Conservation (phyloP, 2,329 filamentous ascomycete genomes). For the Aspergillus aculeatus region DNA sequence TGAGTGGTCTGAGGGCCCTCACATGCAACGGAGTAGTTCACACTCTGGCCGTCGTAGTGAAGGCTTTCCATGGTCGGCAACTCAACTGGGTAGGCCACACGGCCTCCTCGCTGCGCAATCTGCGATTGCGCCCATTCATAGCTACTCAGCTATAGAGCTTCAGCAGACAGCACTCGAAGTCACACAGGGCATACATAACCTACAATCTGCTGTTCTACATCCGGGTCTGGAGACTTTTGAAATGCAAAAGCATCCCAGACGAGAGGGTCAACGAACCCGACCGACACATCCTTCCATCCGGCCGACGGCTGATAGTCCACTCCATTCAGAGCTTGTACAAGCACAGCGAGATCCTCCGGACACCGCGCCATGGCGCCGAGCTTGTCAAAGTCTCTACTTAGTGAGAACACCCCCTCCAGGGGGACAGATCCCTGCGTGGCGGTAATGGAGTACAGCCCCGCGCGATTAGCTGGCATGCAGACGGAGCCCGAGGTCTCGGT, state of each 20-base stretch:
- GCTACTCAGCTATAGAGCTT: background rate
- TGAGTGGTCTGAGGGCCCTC: background rate
- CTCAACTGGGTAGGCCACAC: background rate
- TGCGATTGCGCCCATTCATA: background rate
- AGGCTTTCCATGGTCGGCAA: background rate
- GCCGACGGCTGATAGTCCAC: too few relatives aligned
- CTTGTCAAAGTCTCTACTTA: background rate
- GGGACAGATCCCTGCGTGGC: background rate
- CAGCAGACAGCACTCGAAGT: too few relatives aligned
- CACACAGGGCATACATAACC: background rate
- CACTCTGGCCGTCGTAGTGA: background rate
- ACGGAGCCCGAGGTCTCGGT: constrained; percentile 1
- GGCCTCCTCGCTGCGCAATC: background rate
- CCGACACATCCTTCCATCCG: background rate
- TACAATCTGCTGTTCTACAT: background rate
- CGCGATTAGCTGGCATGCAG: background rate
- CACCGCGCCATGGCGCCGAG: background rate
- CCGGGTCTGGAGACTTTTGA: background rate
- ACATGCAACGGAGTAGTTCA: background rate
- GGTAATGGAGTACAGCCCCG: background rate
- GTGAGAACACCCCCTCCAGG: background rate
- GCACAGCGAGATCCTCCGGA: background rate
- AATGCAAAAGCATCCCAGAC: background rate
- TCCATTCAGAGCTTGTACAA: background rate
- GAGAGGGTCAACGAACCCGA: background rate